Base-by-base conservation (phyloP, 768 basidiomycete genomes). In the Russula emetica region DNA sequence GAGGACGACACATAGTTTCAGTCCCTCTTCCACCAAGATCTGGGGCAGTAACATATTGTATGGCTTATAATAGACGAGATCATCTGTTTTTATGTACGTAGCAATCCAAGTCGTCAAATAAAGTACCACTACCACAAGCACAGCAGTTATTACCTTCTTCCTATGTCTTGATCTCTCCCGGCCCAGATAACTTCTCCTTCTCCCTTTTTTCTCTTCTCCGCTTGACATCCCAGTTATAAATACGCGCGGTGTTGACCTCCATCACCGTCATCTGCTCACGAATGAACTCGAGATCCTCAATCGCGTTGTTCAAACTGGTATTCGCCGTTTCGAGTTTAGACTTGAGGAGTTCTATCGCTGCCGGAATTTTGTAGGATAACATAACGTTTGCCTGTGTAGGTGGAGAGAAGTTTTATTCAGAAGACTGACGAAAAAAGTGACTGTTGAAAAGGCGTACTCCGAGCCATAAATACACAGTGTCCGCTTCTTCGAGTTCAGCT, bases 151-250 rank as follows among this genome's bases (percentile, higher is more conserved):
- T n/a, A 6, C 9, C 42, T 26, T 22, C 4, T 32, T 18, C 36
- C 34, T 66, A 60, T 45, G 54, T 28, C 30, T 66, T 24, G 18
- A 32, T 36, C 14, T n/a, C 18, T 3, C 10, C 30, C 18, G 62
- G 30, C 5, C 54, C 60, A 20, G 40, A 38, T 20, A 32, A 16
- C 24, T 42, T 57, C 10, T 66, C 63, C 13, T 54, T 67, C 45
- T 63, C 68, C 26, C 57, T 57, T 50, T 14, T 58, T 53, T 87
- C 87, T 73, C 91, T 76, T 73, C 93, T 78, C 68, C 87, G 76
- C 72, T 92, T 92, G 32, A 96, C 93, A 72, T 96, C 94, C 89
- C 90, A 95, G 72, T 98, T 99, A 73, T 96, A 98, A 58, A 96
- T 88, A 42, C 96, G 80, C 6, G 96, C 96, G 14, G 92, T 94